phyloP scores from a whole-genome alignment of 2,329 filamentous ascomycete species.

The Pleurostoma richardsiae region DNA sequence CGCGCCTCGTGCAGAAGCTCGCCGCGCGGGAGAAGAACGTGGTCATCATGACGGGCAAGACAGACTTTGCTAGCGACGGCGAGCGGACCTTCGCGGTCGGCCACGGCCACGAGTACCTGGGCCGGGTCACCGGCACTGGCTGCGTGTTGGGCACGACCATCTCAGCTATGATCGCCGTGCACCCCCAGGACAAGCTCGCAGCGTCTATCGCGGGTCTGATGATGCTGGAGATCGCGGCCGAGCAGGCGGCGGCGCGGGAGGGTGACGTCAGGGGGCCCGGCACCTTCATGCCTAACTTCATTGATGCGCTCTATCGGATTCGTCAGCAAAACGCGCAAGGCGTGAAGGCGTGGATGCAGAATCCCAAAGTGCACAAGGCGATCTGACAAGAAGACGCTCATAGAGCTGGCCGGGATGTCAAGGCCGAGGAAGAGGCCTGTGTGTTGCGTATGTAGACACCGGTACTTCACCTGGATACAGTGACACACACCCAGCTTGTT shows the following conservation, averaged over 20 bases:
- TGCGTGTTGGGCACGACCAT: slow-evolving; percentile 82
- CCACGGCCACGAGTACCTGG: slow-evolving; percentile 73
- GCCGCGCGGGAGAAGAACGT: slow-evolving; percentile 66
- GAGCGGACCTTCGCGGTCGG: slow-evolving; percentile 58
- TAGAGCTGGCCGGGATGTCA: too few relatives aligned
- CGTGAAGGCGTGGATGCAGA: slow-evolving; percentile 1
- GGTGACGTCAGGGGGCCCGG: slow-evolving; percentile 71
- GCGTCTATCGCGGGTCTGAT: slow-evolving; percentile 70
- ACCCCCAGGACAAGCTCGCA: slow-evolving; percentile 58
- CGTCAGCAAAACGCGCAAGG: slow-evolving; percentile 3
- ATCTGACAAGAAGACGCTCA: background rate
- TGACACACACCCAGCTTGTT: too few relatives aligned
- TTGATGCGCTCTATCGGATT: slow-evolving; percentile 63
- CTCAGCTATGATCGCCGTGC: slow-evolving; percentile 67
- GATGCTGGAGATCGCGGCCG: slow-evolving; percentile 71
- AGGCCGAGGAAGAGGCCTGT: too few relatives aligned
- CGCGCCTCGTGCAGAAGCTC: slow-evolving; percentile 57
- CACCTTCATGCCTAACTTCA: slow-evolving; percentile 77
- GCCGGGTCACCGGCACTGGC: slow-evolving; percentile 71
- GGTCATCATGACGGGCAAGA: slow-evolving; percentile 75
- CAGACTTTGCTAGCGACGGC: slow-evolving; percentile 76
- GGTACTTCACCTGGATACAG: too few relatives aligned
- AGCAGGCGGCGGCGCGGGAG: slow-evolving; percentile 57
- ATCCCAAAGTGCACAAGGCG: background rate
- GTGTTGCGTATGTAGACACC: too few relatives aligned